Percentiles rank a stretch among this genome's conserved stretches.
These are phyloP conservation scores for Podaxis pistillaris DNA, from an alignment of 768 basidiomycete species.

Conservation along the genomic window DNA sequence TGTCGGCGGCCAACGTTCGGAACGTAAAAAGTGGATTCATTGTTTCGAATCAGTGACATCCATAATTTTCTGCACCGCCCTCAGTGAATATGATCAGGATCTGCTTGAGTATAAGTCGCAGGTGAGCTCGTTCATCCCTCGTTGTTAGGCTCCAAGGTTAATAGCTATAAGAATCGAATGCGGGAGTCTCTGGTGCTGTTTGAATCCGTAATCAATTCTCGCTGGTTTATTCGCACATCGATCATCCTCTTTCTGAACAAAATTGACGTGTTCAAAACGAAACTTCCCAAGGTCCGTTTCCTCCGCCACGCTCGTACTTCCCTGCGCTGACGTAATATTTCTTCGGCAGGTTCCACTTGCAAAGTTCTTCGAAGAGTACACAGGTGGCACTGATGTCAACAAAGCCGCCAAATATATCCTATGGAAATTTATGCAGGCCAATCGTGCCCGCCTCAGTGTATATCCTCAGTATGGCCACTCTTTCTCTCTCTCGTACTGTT, in stretches of 20 bases:
- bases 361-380: constrained; percentile 83
- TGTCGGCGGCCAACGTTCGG: constrained; percentile 77
- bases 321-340: neutral
- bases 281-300: constrained; percentile 57
- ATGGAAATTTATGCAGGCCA: constrained; percentile 94
- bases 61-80: constrained; percentile 66
- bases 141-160: neutral
- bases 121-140: constrained; percentile 32
- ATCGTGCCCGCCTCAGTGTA: constrained; percentile 77
- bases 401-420: constrained; percentile 94
- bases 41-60: constrained; percentile 60
- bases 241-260: constrained; percentile 94
- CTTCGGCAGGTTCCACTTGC: constrained; percentile 63
- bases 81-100: constrained; percentile 77
- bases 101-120: constrained; percentile 66
- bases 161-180: constrained; percentile 77
- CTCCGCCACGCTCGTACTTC: constrained; percentile 1
- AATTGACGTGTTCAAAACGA: constrained; percentile 90
- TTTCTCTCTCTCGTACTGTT: constrained; percentile 24
- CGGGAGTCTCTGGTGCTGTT: constrained; percentile 88
- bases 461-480: constrained; percentile 53
- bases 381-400: constrained; percentile 86
- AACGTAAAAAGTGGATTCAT: constrained; percentile 83
- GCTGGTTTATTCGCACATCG: constrained; percentile 90
- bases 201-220: constrained; percentile 89